Base-by-base conservation (phyloP, 208 protist species). In the Trypanosoma vivax region DNA sequence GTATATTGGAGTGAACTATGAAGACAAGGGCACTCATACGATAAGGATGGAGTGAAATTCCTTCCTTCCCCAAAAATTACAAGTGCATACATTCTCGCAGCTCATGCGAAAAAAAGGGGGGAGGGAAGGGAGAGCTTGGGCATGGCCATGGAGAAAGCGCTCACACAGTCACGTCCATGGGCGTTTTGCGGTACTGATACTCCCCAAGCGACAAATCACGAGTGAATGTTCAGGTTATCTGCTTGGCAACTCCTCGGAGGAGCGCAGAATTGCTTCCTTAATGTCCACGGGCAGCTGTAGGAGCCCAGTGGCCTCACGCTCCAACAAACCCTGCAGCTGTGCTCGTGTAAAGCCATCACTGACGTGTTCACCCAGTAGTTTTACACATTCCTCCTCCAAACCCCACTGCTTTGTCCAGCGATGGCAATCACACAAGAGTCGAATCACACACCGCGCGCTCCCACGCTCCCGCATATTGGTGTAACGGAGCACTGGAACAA, bases 311-410 rank as follows among this genome's bases (percentile, higher is more conserved):
- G 3, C 38, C 28, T 42, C 31, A n/a, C 19, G 7, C 0, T 46
- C 16, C 45, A 70, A 9, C 35, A 77, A 27, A 21, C 29, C 25
- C n/a, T 56, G 24, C 33, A 81, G 51, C 34, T 81, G 67, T 33
- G 65, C 38, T 13, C 48, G 65, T 2, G 63, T 67, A 42, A 81
- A 81, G 0, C 73, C 73, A 34, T 73, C 61, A 14, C 39, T 14
- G 25, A 50, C 64, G 41, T 81, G 50, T 27, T 53, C 57, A 1
- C 61, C 31, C 13, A 81, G 18, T 2, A 76, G 45, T 0, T 21
- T 33, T 10, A 67, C 21, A 35, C 65, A 68, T 3, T 45, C 60
- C n/a, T 50, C 53, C 25, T 61, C 46, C 9, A 75, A 29, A 21
- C 33, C 39, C 13, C 63, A 54, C 19, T 64, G 31, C 33, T 24